These are phyloP conservation scores for Cladobotryum mycophilum DNA, from an alignment of 2,329 filamentous ascomycete genomes.

Conservation along the genomic window DNA sequence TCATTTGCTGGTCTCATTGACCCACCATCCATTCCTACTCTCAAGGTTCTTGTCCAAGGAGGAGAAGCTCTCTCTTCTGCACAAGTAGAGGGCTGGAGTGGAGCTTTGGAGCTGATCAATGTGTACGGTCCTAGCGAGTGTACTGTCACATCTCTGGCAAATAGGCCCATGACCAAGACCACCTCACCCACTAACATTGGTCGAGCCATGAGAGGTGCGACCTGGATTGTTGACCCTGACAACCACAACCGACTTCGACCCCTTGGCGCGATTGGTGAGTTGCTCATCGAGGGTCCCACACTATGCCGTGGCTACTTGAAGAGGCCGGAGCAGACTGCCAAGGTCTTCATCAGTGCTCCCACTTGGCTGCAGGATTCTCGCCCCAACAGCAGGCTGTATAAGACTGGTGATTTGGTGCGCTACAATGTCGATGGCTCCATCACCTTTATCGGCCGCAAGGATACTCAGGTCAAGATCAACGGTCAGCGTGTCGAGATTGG, in stretches of 20 bases:
- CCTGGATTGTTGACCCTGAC: slow-evolving; percentile 23
- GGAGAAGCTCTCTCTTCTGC: no score
- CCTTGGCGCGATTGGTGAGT: slow-evolving; percentile 25
- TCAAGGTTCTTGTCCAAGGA: no score
- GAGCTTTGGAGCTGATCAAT: no score
- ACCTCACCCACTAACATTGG: no score
- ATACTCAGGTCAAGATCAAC: slow-evolving; percentile 51
- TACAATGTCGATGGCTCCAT: slow-evolving; percentile 36
- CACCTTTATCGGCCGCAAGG: slow-evolving; percentile 45
- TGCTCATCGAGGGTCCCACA: slow-evolving; percentile 33
- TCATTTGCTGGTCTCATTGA: no score
- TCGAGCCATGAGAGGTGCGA: no score
- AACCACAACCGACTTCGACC: slow-evolving; percentile 14
- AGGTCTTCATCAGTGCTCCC: slow-evolving; percentile 27
- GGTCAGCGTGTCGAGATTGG: slow-evolving; percentile 48
- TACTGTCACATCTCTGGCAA: no score
- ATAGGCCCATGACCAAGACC: no score
- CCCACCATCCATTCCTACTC: no score
- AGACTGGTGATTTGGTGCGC: slow-evolving; percentile 41
- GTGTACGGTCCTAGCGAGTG: no score
- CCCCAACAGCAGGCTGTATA: slow-evolving; percentile 26
- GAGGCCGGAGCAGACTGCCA: slow-evolving; percentile 36
- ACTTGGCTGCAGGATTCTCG: not conserved
- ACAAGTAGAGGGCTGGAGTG: no score
- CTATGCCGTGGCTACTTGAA: slow-evolving; percentile 45